Base-by-base conservation (phyloP, 2,329 filamentous ascomycete genomes). In the Alternaria incomplexa region DNA sequence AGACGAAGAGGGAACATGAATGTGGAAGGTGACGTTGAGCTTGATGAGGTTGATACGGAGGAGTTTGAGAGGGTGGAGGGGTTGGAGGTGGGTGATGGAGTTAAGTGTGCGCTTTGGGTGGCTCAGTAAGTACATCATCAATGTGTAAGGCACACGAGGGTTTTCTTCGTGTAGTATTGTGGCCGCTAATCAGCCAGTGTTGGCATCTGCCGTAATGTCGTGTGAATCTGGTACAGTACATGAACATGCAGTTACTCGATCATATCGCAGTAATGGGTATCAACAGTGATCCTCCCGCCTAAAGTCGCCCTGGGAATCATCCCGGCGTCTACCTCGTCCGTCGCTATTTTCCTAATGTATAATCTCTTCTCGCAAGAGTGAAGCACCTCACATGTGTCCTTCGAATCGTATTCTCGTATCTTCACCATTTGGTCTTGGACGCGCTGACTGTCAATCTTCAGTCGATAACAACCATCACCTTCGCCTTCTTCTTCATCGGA, bases 401-500 rank as follows among this genome's bases (percentile, higher is more conserved):
- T 3, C 6, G 10, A 4, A 32, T 17, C 20, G 7, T 25, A 23
- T 17, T 12, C 4, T 11, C 4, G 28, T 30, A 11, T 11, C 15
- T 2, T 13, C 20, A 9, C 3, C 25, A 17, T 20, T 8, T 7
- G 9, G 4, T 25, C 26, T 36, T 36, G 13, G 11, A 28, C 11
- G 0, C 11, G 15, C 6, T 9, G 12, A 11, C 26, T 11, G n/a
- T 20, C 15, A 6, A 10, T 11, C 7, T n/a, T 65, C 53, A 70
- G 26, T 71, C 65, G 5, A 77, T 64, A 2, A 75, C 58, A 5
- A 76, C 67, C 25, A 57, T 58, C 11, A 73, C 69, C 12, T 61
- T 68, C 6, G 58, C 13, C 20, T 68, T 75, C 61, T 72, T 76
- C 62, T 72, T 76, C 25, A 23, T 52, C 1, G 11, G 11, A 1